A percentile compares a stretch with the other conserved stretches of the same genome.
These are phyloP conservation scores for Setomelanomma holmii DNA, from an alignment of 2,329 filamentous ascomycete genomes.

Conservation along the genomic window DNA sequence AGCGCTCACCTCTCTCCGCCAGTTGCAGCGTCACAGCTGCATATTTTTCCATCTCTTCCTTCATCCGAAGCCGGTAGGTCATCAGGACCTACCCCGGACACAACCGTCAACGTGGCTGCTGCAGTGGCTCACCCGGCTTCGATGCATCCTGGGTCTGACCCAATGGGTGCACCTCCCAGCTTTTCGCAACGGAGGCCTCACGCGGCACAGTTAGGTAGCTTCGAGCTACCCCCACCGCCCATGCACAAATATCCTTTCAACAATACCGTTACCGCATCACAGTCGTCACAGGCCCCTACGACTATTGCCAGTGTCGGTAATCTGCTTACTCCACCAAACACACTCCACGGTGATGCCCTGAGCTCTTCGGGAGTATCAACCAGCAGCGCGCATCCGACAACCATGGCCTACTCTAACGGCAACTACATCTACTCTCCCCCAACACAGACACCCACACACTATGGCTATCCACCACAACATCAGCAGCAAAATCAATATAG, in stretches of 20 bases:
- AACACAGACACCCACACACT: slow-evolving; percentile 64
- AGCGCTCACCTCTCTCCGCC: slow-evolving; percentile 48
- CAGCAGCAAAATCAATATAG: slow-evolving; percentile 43
- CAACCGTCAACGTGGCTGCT: slow-evolving; percentile 68
- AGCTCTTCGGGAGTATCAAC: slow-evolving; percentile 68
- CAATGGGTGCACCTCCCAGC: slow-evolving; percentile 68
- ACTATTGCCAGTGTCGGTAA: slow-evolving; percentile 64
- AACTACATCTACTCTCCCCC: slow-evolving; percentile 67
- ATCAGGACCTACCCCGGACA: slow-evolving; percentile 49
- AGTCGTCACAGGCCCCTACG: slow-evolving; percentile 56
- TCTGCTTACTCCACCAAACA: slow-evolving; percentile 68
- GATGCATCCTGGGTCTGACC: slow-evolving; percentile 68
- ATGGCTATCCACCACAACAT: slow-evolving; percentile 56
- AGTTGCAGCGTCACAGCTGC: slow-evolving; percentile 48
- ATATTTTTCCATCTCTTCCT: slow-evolving; percentile 50
- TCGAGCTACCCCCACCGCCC: slow-evolving; percentile 69
- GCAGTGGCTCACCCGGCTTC: slow-evolving; percentile 66
- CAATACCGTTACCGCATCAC: slow-evolving; percentile 50
- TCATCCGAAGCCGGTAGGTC: slow-evolving; percentile 52
- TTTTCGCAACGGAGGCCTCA: slow-evolving; percentile 75
- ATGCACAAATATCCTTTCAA: slow-evolving; percentile 61
- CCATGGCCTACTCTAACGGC: slow-evolving; percentile 65
- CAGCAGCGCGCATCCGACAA: slow-evolving; percentile 64
- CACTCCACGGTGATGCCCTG: slow-evolving; percentile 66
- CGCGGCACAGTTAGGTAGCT: slow-evolving; percentile 71